A percentile compares a stretch with the other conserved stretches of the same genome.
These are phyloP conservation scores for Dalbergia cochinchinensis DNA, from an alignment of 306 rosid species.

Conservation along the genomic window DNA sequence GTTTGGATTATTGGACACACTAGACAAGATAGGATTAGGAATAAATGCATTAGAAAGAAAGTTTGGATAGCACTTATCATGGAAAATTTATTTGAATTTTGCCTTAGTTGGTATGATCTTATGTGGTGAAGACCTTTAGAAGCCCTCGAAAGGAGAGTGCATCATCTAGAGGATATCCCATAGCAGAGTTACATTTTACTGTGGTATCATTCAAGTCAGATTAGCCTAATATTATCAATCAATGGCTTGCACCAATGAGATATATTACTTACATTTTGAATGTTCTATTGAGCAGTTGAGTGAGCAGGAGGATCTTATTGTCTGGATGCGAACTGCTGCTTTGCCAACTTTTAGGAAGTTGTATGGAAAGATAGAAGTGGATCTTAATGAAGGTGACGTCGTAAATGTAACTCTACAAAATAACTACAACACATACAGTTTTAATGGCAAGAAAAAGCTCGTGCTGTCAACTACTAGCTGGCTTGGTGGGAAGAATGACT, in stretches of 20 bases:
- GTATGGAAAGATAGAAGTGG: constrained; percentile 78
- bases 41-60: too few relatives aligned
- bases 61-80: too few relatives aligned
- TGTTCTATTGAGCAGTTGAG: constrained; percentile 67
- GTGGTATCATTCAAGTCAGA: background rate
- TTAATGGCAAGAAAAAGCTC: constrained; percentile 78
- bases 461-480: constrained; percentile 81
- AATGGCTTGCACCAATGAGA: constrained; percentile 36
- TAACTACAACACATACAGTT: constrained; percentile 77
- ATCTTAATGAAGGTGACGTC: constrained; percentile 57
- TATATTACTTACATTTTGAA: constrained; percentile 41
- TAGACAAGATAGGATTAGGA: too few relatives aligned
- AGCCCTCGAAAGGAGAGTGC: too few relatives aligned
- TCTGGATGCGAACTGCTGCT: constrained; percentile 90
- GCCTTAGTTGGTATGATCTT: too few relatives aligned
- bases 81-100: too few relatives aligned
- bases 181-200: too few relatives aligned
- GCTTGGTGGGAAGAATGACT: constrained; percentile 88
- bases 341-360: constrained; percentile 82
- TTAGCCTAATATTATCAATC: constrained; percentile 17
- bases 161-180: too few relatives aligned
- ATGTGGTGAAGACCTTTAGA: too few relatives aligned
- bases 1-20: too few relatives aligned
- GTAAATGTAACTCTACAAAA: constrained; percentile 58
- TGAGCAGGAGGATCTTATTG: constrained; percentile 80